phyloP scores from a whole-genome alignment of 805 yeast genomes.

The Candida parachauliodes region DNA sequence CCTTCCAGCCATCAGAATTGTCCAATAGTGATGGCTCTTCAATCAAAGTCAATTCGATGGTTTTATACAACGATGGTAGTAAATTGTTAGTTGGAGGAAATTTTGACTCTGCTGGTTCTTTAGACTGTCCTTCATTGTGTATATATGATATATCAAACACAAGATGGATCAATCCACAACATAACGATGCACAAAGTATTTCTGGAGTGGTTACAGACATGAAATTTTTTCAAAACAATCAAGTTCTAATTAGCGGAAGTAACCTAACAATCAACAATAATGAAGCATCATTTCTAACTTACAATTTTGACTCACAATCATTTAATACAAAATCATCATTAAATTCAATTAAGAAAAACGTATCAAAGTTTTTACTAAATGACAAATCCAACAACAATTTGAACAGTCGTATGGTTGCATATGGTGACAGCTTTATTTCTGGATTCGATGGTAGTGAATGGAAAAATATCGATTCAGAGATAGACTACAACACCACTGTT shows the following conservation, averaged over 20 bases:
- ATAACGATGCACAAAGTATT: slow-evolving; percentile 20
- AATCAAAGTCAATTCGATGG: slow-evolving; percentile 33
- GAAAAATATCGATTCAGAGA: slow-evolving; percentile 37
- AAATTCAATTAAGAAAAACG: slow-evolving; percentile 18
- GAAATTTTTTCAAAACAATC: slow-evolving; percentile 38
- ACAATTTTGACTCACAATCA: slow-evolving; percentile 45
- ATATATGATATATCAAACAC: slow-evolving; percentile 52
- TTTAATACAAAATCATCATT: slow-evolving; percentile 19
- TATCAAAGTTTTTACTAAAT: slow-evolving; percentile 44
- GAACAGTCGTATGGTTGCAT: slow-evolving; percentile 36
- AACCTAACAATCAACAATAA: slow-evolving; percentile 40
- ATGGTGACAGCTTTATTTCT: slow-evolving; percentile 30
- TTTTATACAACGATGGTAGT: slow-evolving; percentile 26
- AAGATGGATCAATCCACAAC: slow-evolving; percentile 49
- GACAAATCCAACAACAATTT: slow-evolving; percentile 34
- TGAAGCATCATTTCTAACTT: slow-evolving; percentile 45
- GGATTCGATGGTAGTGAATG: slow-evolving; percentile 49
- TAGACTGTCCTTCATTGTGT: slow-evolving; percentile 63
- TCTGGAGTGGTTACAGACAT: slow-evolving; percentile 54
- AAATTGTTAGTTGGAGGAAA: slow-evolving; percentile 69
- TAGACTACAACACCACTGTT: slow-evolving; percentile 22
- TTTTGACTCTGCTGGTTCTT: slow-evolving; percentile 55
- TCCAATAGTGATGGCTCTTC: slow-evolving; percentile 38
- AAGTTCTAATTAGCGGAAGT: slow-evolving; percentile 46
- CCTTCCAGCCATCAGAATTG: slow-evolving; percentile 48